Evolutionary conservation across 768 basidiomycete genomes (phyloP).

Genomic region (Hirschioporus abietinus): DNA sequence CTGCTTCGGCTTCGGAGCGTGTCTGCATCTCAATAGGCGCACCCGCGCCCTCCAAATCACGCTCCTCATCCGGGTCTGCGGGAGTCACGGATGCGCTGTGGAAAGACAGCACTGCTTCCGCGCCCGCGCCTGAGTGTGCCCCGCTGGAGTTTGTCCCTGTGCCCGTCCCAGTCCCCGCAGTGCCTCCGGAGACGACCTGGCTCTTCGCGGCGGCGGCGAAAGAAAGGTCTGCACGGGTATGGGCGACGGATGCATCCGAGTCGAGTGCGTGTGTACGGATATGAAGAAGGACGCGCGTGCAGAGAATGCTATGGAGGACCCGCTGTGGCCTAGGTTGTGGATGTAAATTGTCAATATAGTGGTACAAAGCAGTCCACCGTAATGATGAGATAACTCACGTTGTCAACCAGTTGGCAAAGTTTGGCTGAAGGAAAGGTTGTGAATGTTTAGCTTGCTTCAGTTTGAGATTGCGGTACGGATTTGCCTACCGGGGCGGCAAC

Average conservation of each 20-base stretch:
- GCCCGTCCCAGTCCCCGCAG: no score
- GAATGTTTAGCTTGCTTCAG: neutral
- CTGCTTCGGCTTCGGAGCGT: no score
- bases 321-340: constrained; percentile 31
- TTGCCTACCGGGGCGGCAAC: constrained; percentile 30
- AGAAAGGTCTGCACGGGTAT: neutral
- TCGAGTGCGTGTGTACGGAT: constrained; percentile 18
- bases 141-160: neutral
- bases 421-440: constrained; percentile 17
- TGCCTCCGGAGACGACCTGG: neutral
- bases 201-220: neutral
- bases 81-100: neutral
- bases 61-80: neutral
- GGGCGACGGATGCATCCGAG: neutral
- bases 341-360: neutral
- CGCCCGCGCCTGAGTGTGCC: no score
- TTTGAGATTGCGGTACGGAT: neutral
- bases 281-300: constrained; percentile 36
- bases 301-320: constrained; percentile 38
- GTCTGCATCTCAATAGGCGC: neutral
- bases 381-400: constrained; percentile 24
- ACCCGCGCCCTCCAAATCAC: neutral
- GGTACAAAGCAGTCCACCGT: no score
- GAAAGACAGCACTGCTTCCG: neutral
- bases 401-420: constrained; percentile 38